Evolutionary conservation across 2,329 filamentous ascomycete genomes (phyloP).

Genomic region (Fusarium mangiferae): DNA sequence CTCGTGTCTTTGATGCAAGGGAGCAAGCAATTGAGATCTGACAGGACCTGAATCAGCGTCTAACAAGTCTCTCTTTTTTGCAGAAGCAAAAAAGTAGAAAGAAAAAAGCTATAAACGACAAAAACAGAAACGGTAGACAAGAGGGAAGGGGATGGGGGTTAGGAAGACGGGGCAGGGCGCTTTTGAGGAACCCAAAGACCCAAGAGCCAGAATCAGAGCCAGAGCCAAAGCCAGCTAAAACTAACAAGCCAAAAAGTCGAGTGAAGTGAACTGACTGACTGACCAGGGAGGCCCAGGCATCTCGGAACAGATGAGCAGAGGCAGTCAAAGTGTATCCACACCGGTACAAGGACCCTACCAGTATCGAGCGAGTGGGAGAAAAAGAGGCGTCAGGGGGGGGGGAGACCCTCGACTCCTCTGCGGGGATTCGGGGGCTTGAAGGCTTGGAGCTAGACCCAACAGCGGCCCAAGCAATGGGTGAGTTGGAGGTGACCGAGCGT

Average conservation of each 20-base stretch:
- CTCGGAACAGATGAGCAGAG: slow-evolving; percentile 38
- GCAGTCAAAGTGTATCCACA: slow-evolving; percentile 29
- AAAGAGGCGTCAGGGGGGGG: slow-evolving; percentile 44
- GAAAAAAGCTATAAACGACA: slow-evolving; percentile 14
- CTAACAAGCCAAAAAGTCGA: slow-evolving; percentile 27
- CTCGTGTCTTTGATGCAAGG: slow-evolving; percentile 37
- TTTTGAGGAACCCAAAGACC: slow-evolving; percentile 40
- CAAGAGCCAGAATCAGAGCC: neutral
- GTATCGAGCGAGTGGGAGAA: slow-evolving; percentile 27
- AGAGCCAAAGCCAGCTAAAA: neutral
- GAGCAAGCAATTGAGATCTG: slow-evolving; percentile 28
- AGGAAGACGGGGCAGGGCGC: slow-evolving; percentile 37
- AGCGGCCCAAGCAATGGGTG: slow-evolving; percentile 38
- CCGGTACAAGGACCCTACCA: slow-evolving; percentile 21
- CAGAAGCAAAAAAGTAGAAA: slow-evolving; percentile 12
- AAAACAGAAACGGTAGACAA: slow-evolving; percentile 22
- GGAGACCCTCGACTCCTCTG: slow-evolving; percentile 42
- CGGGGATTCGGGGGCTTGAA: slow-evolving; percentile 38
- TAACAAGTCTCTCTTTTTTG: slow-evolving; percentile 15
- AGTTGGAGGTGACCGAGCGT: slow-evolving; percentile 43
- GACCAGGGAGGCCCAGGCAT: slow-evolving; percentile 29
- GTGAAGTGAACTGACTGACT: slow-evolving; percentile 36
- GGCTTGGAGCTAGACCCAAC: slow-evolving; percentile 44
- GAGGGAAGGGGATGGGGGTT: slow-evolving; percentile 39
- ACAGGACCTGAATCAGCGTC: slow-evolving; percentile 8